These are phyloP conservation scores for Colletotrichum salicis DNA, from an alignment of 2,329 filamentous ascomycete genomes.

Conservation along the genomic window DNA sequence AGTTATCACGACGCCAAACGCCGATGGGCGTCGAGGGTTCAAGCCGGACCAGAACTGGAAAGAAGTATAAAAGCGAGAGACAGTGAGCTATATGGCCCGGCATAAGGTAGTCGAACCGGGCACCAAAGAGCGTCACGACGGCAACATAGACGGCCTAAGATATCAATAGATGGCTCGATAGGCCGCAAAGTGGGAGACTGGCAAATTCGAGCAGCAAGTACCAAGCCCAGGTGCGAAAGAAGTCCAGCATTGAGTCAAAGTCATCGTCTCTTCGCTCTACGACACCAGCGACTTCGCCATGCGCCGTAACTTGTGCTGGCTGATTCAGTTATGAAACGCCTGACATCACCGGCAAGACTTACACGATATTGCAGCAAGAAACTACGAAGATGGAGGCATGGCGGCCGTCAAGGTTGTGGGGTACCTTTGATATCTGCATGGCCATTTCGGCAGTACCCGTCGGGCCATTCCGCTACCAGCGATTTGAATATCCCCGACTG, in stretches of 20 bases:
- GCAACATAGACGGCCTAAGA: background rate
- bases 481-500: background rate
- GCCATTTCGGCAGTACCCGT: background rate
- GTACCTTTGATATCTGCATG: background rate
- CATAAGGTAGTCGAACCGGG: background rate
- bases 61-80: too few species aligned
- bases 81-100: background rate
- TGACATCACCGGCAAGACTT: background rate
- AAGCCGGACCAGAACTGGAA: too few species aligned
- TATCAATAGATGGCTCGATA: background rate
- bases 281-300: background rate
- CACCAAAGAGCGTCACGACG: rapidly evolving
- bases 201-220: background rate
- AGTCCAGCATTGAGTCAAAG: background rate
- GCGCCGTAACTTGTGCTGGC: background rate
- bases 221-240: too few species aligned
- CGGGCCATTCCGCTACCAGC: background rate
- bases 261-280: background rate
- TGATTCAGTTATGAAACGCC: too few species aligned
- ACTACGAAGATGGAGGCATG: background rate
- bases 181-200: background rate
- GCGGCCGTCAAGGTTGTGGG: background rate
- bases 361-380: background rate
- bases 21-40: too few species aligned
- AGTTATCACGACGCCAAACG: too few species aligned